phyloP scores from a whole-genome alignment of 805 yeast species.

The Pichia californica region DNA sequence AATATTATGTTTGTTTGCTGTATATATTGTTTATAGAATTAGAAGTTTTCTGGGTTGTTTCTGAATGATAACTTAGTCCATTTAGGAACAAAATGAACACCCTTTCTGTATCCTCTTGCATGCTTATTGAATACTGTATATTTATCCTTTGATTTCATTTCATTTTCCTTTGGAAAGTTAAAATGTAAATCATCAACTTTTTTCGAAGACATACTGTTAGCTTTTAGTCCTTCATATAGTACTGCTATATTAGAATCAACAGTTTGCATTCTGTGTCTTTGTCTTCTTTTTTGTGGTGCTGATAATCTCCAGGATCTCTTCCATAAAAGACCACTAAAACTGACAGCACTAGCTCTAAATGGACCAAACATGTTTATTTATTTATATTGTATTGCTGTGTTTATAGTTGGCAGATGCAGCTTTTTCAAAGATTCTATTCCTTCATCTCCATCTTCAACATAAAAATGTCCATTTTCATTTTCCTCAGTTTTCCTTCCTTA shows the following conservation, averaged over 20 bases:
- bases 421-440: no score
- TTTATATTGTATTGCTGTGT: no score
- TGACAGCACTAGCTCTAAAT: constrained; percentile 51
- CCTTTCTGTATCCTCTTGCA: constrained; percentile 75
- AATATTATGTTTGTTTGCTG: no score
- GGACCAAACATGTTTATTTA: constrained; percentile 57
- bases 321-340: constrained; percentile 75
- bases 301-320: constrained; percentile 77
- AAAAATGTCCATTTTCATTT: no score
- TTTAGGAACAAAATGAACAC: constrained; percentile 81
- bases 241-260: constrained; percentile 77
- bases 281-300: constrained; percentile 71
- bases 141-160: constrained; percentile 78
- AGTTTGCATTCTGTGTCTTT: constrained; percentile 70
- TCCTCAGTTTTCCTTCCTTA: no score
- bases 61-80: constrained; percentile 85
- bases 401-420: no score
- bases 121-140: constrained; percentile 79
- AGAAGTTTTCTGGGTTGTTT: constrained; percentile 69
- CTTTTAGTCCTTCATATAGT: constrained; percentile 44
- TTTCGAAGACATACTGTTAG: constrained; percentile 28
- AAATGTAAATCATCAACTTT: constrained; percentile 32
- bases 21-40: no score
- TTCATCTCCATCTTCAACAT: no score
- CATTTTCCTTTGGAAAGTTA: constrained; percentile 69